phyloP scores from a whole-genome alignment of 2,329 filamentous ascomycete genomes.

The Xylariaceae sp. region DNA sequence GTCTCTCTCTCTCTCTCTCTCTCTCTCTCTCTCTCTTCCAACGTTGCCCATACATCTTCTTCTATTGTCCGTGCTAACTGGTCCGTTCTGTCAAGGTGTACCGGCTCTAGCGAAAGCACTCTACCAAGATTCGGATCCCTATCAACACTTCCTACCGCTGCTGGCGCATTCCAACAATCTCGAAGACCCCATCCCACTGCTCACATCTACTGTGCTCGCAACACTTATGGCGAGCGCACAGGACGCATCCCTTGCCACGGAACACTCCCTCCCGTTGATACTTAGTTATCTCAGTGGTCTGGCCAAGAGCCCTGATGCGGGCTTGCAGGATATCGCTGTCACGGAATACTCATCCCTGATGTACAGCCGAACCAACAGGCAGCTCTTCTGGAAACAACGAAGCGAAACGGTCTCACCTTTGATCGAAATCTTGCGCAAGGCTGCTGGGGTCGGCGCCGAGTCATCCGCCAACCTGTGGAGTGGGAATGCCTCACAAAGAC shows the following conservation, averaged over 20 bases:
- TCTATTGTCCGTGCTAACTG: constrained; percentile 2
- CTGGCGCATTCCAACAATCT: constrained; percentile 69
- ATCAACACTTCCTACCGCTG: constrained; percentile 76
- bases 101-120: constrained; percentile 73
- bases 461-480: constrained; percentile 58
- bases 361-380: constrained; percentile 65
- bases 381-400: constrained; percentile 86
- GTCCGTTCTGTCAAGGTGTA: constrained; percentile 46
- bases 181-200: constrained; percentile 78
- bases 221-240: constrained; percentile 66
- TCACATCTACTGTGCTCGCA: constrained; percentile 82
- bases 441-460: constrained; percentile 63
- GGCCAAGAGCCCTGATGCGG: constrained; percentile 78
- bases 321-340: constrained; percentile 91
- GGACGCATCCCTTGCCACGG: constrained; percentile 58
- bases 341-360: constrained; percentile 84
- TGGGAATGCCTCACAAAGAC: constrained; percentile 46
- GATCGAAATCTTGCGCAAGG: constrained; percentile 73
- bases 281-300: constrained; percentile 82
- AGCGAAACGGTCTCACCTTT: constrained; percentile 79
- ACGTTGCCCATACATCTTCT: not conserved
- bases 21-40: not conserved
- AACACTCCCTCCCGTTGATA: constrained; percentile 69
- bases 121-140: constrained; percentile 69
- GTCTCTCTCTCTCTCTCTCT: not conserved